Base-by-base conservation (phyloP, 2,329 filamentous ascomycete species). In the Sordariomycetes sp. region DNA sequence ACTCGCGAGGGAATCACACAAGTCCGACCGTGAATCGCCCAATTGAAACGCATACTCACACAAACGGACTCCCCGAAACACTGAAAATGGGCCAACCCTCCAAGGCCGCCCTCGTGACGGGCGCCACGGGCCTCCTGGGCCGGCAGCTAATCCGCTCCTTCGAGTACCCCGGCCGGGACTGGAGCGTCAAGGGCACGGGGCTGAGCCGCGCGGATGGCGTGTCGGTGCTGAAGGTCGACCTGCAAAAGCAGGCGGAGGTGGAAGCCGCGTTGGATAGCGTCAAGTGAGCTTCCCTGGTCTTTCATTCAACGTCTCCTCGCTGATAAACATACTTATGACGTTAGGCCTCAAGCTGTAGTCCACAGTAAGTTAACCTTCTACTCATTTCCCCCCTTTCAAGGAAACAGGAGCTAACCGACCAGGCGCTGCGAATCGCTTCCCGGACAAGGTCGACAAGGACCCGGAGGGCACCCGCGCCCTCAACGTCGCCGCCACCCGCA, bases 361-460 rank as follows among this genome's bases (percentile, higher is more conserved):
- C 90, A 96, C 70, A 93, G 90, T 90, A 72, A 69, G 83, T 65
- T 50, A 55, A 59, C 48, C 32, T 52, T 3, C 32, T 43, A 18
- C 43, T 48, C 4, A 20, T n/a, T 3, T n/a, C 14, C 20, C 16
- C 18, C 10, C 43, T 4, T 22, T 48, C 16, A 22, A 4, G 28
- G 28, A 32, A 32, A 4, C 14, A 48, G 18, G 16, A 48, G 46
- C 20, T 24, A 22, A 50, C 46, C 14, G 7, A 4, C 6, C 62
- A 92, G 88, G 88, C 68, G 92, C 91, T 48, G 91, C 91, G 53
- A 92, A 96, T 71, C 85, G 90, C 61, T 95, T 87, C 66, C 91
- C 92, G 2, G 91, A 96, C 71, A 87, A 88, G 68, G 93, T 91
- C 67, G 87, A 91, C 65, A 80, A 82, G 62, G 83, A 96, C 69